Evolutionary conservation across 139 green algal species (phyloP).

Genomic region (Chlamydomonas schloesseri): DNA sequence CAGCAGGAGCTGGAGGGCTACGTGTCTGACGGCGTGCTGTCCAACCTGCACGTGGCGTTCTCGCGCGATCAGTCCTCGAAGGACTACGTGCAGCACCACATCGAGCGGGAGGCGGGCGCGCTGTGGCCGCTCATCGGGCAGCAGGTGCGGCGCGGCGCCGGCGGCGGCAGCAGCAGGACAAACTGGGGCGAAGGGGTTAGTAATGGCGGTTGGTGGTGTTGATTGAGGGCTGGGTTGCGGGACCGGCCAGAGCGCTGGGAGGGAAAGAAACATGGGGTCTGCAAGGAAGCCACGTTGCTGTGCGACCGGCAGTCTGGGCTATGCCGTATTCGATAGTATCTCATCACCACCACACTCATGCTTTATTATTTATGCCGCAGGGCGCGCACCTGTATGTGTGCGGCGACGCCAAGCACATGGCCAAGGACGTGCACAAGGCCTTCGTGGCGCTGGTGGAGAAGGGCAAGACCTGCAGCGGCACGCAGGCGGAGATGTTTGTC

Average conservation of each 20-base stretch:
- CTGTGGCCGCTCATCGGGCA: conserved; percentile 54
- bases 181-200: too few relatives aligned
- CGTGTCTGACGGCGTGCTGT: conserved; percentile 71
- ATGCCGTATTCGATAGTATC: too few relatives aligned
- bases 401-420: conserved; percentile 97
- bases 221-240: too few relatives aligned
- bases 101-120: conserved; percentile 63
- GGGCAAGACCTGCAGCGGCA: conserved; percentile 56
- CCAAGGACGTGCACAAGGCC: conserved; percentile 92
- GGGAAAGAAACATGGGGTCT: too few relatives aligned
- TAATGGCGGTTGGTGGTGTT: too few relatives aligned
- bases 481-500: conserved; percentile 78
- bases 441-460: conserved; percentile 73
- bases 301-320: too few relatives aligned
- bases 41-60: conserved; percentile 85
- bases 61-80: conserved; percentile 59
- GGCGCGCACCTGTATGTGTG: conserved; percentile 93
- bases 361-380: too few relatives aligned
- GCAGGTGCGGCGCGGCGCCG: too few relatives aligned
- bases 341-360: too few relatives aligned
- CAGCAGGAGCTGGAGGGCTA: conserved; percentile 80
- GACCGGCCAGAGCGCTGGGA: too few relatives aligned
- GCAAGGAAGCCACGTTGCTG: too few relatives aligned
- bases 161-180: too few relatives aligned
- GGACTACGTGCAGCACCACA: conserved; percentile 92